A percentile compares a stretch with the other conserved stretches of the same genome.
Conservation (phyloP, 495 filamentous ascomycete species). For the Neurospora terricola region DNA sequence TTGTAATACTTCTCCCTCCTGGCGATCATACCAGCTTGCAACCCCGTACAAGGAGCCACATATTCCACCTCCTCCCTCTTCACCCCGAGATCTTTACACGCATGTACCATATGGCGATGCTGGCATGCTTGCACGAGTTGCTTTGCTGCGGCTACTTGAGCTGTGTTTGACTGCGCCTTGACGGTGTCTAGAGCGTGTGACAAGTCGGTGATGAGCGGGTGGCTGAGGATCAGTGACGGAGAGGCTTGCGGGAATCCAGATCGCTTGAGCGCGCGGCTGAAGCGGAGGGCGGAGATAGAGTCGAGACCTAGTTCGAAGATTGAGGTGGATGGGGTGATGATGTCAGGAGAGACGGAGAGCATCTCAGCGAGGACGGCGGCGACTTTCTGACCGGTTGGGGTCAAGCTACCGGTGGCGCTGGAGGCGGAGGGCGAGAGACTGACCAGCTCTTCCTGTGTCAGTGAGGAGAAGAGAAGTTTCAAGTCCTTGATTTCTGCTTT, state of each 20-base stretch:
- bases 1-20: conserved; percentile 65
- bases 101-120: conserved; percentile 14
- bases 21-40: conserved; percentile 74
- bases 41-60: conserved; percentile 64
- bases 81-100: conserved; percentile 38
- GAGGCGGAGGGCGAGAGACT: conserved; percentile 5
- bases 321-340: conserved; percentile 46
- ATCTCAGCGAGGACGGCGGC: conserved; percentile 41
- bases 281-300: conserved; percentile 65
- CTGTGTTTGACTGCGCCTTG: background rate
- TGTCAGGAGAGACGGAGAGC: conserved; percentile 26
- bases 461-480: conserved; percentile 44
- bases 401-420: conserved; percentile 11
- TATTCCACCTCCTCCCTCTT: conserved; percentile 45
- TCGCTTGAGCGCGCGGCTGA: conserved; percentile 43
- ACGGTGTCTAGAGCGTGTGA: conserved; percentile 5
- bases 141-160: conserved; percentile 3
- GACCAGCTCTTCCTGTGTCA: conserved; percentile 48
- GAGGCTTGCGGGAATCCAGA: conserved; percentile 46
- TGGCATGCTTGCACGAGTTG: conserved; percentile 20
- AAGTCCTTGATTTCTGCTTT: conserved; percentile 61
- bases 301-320: conserved; percentile 78
- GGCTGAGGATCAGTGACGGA: conserved; percentile 55
- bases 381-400: conserved; percentile 36
- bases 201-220: conserved; percentile 32